Base-by-base conservation (phyloP, 2,329 filamentous ascomycete species). In the Immersiporthe knoxdaviesiana region DNA sequence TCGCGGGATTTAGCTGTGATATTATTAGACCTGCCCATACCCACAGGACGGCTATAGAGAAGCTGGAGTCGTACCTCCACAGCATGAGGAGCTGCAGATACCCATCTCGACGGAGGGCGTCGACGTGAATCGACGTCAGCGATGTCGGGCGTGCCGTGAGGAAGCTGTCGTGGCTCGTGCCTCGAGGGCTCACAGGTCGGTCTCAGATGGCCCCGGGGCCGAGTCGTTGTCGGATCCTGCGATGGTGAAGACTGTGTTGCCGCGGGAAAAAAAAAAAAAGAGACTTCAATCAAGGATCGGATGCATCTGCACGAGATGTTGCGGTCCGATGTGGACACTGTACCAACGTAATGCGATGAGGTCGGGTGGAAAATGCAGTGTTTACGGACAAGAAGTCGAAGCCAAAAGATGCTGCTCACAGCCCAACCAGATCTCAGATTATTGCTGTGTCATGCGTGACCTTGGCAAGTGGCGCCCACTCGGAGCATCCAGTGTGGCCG, bases 1-100 rank as follows among this genome's bases (percentile, higher is more conserved):
- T 95, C 92, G 80, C 90, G 90, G 80, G 91, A 88, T 82, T 90
- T 91, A 77, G 90, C 92, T 92, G 63, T 68, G 66, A 74, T 73
- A 72, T 67, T 68, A 68, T 73, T 70, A 67, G 59, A 60, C 1
- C 35, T 44, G 27, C n/a, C n/a, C 37, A 24, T 18, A 14, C 14
- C 35, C 59, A 44, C 12, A 44, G 32, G 67, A 47, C 52, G 52
- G 54, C 62, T 73, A 60, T 65, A 72, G 63, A 50, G 37, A 54
- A 58, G 58, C 27, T 50, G 63, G 35, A 58, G 37, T 65, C 68
- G 47, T 79, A 85, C 84, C 83, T 82, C 85, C 86, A 79, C 87
- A 90, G 82, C 88, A 90, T 74, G 86, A 88, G 73, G 86, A 88
- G 79, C 84, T 84, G 80, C 85, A 87, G 81, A 84, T 81, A 78